Evolutionary conservation across 73 alveolate genomes (phyloP), one percentile per base, ranked within the genome.

Genomic region (Halteria grandinella): DNA sequence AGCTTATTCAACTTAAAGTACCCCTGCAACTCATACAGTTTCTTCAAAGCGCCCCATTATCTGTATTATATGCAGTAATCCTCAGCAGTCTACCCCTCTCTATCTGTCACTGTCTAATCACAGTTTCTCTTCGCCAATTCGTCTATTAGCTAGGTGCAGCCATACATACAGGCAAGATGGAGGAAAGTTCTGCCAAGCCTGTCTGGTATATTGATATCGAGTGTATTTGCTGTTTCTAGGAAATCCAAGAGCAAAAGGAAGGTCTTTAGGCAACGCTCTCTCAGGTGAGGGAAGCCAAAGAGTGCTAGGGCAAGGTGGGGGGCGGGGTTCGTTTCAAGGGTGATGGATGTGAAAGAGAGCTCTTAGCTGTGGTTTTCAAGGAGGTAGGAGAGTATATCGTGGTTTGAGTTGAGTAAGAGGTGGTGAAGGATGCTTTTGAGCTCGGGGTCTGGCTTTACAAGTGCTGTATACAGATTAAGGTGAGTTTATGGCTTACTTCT

Each of bases 141-240:
- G 18, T 27, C 21, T 5, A 41, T 54, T 24, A 44, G 49, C 0
- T 69, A 77, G 39, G 44, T 23, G 32, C 45, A 54, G 2, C 89
- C 85, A 17, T 39, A 52, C 63, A 49, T 52, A 25, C 45, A 15
- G 15, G 73, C 66, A 4, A 79, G 37, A 48, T 79, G 89, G 17
- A 79, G 62, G 41, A 69, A 47, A 2, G 89, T 66, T 24, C 89
- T 37, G 48, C 89, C 89, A 5, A 79, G 69, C 33, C 89, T 76
- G 60, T 79, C 89, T 69, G n/a, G n/a, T n/a, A n/a, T n/a, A n/a
- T n/a, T n/a, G n/a, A n/a, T n/a, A n/a, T n/a, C n/a, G n/a, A n/a
- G n/a, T n/a, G n/a, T n/a, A n/a, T n/a, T n/a, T n/a, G n/a, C n/a
- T n/a, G n/a, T n/a, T n/a, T n/a, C n/a, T n/a, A n/a, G n/a, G n/a